Conservation (phyloP, 495 filamentous ascomycete species). For the Glonium stellatum region DNA sequence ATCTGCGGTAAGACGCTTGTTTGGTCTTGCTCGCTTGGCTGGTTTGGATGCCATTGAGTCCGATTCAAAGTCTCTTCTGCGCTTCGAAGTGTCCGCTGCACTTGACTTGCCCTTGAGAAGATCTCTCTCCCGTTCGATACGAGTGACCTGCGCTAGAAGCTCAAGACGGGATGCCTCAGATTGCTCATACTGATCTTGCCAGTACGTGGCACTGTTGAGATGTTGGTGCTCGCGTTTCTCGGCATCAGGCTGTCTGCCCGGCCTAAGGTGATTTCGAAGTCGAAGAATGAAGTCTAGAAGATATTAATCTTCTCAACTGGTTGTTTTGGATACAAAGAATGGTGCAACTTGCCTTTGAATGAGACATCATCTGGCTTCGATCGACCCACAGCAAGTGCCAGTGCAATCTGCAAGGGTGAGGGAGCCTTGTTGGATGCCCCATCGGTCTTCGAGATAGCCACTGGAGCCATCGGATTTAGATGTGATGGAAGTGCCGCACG, state of each 20-base stretch:
- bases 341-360: conserved; percentile 10
- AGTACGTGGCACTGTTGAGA: conserved; percentile 16
- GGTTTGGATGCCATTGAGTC: conserved; percentile 6
- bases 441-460: background rate
- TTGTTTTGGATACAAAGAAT: background rate
- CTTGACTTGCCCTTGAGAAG: background rate
- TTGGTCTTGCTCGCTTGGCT: conserved; percentile 7
- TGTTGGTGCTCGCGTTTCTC: conserved; percentile 1
- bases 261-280: conserved; percentile 13
- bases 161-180: conserved; percentile 3
- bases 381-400: conserved; percentile 20
- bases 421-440: background rate
- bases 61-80: background rate
- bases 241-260: background rate
- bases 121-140: conserved; percentile 8
- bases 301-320: background rate
- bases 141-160: conserved; percentile 3
- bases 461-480: background rate
- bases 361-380: conserved; percentile 19
- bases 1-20: background rate
- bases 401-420: conserved; percentile 12
- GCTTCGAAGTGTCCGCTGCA: background rate
- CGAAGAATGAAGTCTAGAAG: conserved; percentile 16
- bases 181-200: conserved; percentile 11
- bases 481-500: background rate